phyloP scores from a whole-genome alignment of 2,329 filamentous ascomycete species.

The Bisporella sp. region DNA sequence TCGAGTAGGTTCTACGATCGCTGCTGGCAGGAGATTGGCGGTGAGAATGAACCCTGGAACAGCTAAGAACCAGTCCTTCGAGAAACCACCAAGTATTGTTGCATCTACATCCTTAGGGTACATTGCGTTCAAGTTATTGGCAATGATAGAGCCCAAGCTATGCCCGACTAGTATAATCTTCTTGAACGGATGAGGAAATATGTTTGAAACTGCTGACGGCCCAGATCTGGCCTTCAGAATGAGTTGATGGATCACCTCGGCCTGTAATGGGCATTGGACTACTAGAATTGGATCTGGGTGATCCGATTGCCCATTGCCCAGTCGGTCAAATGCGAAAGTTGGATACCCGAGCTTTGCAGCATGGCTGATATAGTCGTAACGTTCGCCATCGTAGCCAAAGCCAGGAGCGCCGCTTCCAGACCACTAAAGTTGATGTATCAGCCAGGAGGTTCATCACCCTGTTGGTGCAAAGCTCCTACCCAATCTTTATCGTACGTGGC shows the following conservation, averaged over 20 bases:
- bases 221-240: constrained; percentile 11
- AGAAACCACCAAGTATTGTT: constrained; percentile 22
- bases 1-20: constrained; percentile 1
- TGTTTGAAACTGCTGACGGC: neutral
- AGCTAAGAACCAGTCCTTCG: neutral
- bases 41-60: neutral
- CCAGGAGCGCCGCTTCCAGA: constrained; percentile 10
- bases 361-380: constrained; percentile 18
- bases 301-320: constrained; percentile 18
- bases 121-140: constrained; percentile 15
- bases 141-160: constrained; percentile 19
- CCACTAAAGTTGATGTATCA: constrained; percentile 7
- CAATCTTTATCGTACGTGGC: constrained; percentile 4
- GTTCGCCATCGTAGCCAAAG: constrained; percentile 6
- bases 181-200: constrained; percentile 12
- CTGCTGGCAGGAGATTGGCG: constrained; percentile 3
- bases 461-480: too few relatives aligned
- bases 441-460: too few relatives aligned
- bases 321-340: constrained; percentile 22
- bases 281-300: constrained; percentile 19
- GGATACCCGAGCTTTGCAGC: constrained; percentile 19
- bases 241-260: constrained; percentile 21
- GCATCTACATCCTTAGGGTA: constrained; percentile 22
- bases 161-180: constrained; percentile 24
- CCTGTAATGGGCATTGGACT: constrained; percentile 18